Evolutionary conservation across 495 filamentous ascomycete species (phyloP).

Genomic region (Hypomontagnella monticulosa): DNA sequence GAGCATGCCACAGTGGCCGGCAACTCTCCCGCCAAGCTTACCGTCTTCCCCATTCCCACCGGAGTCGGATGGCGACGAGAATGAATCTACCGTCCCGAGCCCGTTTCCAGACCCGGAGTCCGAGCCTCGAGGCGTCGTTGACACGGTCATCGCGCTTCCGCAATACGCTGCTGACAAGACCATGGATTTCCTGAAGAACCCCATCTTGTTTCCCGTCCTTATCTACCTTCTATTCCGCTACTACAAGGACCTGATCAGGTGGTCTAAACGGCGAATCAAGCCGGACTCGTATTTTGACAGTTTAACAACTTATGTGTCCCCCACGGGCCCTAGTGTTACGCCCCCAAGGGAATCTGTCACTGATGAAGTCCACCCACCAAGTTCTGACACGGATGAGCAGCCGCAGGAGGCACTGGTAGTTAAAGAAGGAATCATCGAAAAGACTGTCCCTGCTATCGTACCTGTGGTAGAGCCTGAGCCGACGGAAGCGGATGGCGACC

Average conservation of each 20-base stretch:
- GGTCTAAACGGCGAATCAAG: constrained; percentile 28
- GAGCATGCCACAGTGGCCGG: constrained; percentile 30
- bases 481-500: constrained; percentile 47
- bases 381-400: constrained; percentile 7
- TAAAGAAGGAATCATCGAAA: constrained; percentile 4
- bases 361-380: constrained; percentile 4
- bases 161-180: constrained; percentile 48
- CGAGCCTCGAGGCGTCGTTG: constrained; percentile 46
- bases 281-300: constrained; percentile 31
- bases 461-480: constrained; percentile 48
- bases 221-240: constrained; percentile 46
- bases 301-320: constrained; percentile 33
- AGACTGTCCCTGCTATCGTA: constrained; percentile 14
- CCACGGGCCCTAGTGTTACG: constrained; percentile 16
- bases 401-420: not conserved
- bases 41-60: constrained; percentile 37
- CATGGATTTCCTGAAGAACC: constrained; percentile 58
- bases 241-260: constrained; percentile 47
- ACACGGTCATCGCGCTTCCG: constrained; percentile 50
- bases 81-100: constrained; percentile 29
- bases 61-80: constrained; percentile 30
- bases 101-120: constrained; percentile 31
- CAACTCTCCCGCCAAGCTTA: constrained; percentile 34
- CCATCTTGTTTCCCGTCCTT: constrained; percentile 53
- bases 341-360: not conserved